A percentile compares a stretch with the other conserved stretches of the same genome.
Evolutionary conservation across 805 yeast genomes (phyloP).

Genomic region (Brettanomyces nanus): DNA sequence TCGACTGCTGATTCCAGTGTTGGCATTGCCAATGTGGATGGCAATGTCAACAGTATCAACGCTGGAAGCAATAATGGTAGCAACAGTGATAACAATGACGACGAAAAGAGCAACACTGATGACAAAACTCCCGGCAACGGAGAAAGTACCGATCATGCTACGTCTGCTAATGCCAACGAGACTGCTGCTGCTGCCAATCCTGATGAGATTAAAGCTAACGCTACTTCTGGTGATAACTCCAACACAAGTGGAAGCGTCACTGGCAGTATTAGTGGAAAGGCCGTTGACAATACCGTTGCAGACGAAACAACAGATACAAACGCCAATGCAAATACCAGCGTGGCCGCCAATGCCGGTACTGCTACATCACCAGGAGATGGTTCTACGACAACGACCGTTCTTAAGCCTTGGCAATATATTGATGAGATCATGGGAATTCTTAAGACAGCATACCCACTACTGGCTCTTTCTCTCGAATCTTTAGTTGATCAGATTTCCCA

Average conservation of each 20-base stretch:
- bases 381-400: constrained; percentile 19
- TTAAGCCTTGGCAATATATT: constrained; percentile 88
- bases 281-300: background rate
- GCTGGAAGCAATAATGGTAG: background rate
- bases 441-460: constrained; percentile 91
- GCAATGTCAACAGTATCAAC: constrained; percentile 11
- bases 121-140: background rate
- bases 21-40: no score
- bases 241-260: background rate
- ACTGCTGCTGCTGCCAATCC: background rate
- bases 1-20: background rate
- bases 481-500: constrained; percentile 92
- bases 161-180: background rate
- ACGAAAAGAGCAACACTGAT: background rate
- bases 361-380: constrained; percentile 17
- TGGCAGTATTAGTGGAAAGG: background rate
- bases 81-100: background rate
- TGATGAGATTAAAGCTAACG: no score
- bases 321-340: background rate
- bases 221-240: background rate
- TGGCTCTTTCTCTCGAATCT: constrained; percentile 89
- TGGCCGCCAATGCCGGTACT: background rate
- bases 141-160: background rate
- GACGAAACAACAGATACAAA: background rate
- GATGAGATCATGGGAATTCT: constrained; percentile 88